A percentile compares a stretch with the other conserved stretches of the same genome.
Conservation (phyloP, 2,329 filamentous ascomycete species). For the Zymoseptoria passerinii region DNA sequence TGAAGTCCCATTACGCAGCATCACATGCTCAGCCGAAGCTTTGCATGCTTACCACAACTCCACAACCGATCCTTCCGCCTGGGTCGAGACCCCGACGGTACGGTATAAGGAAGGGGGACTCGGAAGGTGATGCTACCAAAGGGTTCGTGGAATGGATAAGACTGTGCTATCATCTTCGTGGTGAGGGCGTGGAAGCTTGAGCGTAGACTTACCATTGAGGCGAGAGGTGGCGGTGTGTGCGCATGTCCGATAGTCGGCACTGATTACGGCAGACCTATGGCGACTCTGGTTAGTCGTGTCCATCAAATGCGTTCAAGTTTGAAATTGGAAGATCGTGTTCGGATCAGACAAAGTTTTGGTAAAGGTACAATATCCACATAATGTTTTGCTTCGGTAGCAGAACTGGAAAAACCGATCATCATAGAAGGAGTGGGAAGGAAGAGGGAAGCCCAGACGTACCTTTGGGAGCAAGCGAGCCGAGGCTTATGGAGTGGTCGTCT, state of each 20-base stretch:
- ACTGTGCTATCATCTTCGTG: slow-evolving; percentile 32
- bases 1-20: slow-evolving; percentile 27
- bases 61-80: slow-evolving; percentile 33
- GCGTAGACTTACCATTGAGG: slow-evolving; percentile 9
- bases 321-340: not conserved
- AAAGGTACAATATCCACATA: slow-evolving; percentile 32
- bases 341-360: slow-evolving; percentile 32
- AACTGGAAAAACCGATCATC: slow-evolving; percentile 37
- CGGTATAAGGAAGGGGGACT: slow-evolving; percentile 32
- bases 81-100: slow-evolving; percentile 22
- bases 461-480: not conserved
- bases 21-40: slow-evolving; percentile 15
- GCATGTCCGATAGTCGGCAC: not conserved
- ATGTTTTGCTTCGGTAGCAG: slow-evolving; percentile 30
- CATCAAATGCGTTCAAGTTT: not conserved
- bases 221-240: not conserved
- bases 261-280: not conserved
- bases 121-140: slow-evolving; percentile 28
- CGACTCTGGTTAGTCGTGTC: not conserved
- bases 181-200: not conserved
- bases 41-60: slow-evolving; percentile 26
- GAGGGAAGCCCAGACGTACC: slow-evolving; percentile 12
- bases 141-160: slow-evolving; percentile 35
- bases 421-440: slow-evolving; percentile 16
- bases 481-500: not conserved